Base-by-base conservation (phyloP, 768 basidiomycete genomes). In the Mycena albidolilacea region DNA sequence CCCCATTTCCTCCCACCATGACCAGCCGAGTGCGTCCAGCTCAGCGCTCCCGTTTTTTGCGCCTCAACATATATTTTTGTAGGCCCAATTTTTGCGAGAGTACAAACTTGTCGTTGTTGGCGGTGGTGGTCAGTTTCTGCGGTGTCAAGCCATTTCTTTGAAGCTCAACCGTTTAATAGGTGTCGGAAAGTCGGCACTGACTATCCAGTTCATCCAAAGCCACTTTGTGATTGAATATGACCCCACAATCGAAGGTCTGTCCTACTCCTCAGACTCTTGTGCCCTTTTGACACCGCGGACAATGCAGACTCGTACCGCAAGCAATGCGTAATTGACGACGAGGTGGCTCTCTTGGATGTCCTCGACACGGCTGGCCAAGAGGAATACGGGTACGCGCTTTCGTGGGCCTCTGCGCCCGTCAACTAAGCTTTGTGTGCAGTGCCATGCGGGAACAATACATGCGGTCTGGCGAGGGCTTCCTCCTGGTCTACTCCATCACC, bases 361-460 rank as follows among this genome's bases (percentile, higher is more conserved):
- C 90, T 99, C 74, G 97, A 98, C 85, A 98, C 97, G 17, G 97
- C 97, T 65, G 97, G 97, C 44, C 97, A 98, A 83, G 97, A 99
- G 83, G 97, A 99, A 87, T 99, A 98, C 79, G 95, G 95, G 96
- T 96, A 70, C 67, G 93, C 88, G 14, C 52, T 7, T 23, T 41
- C 15, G 63, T 44, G n/a, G 14, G 23, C 68, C 30, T 17, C 54
- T 41, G 19, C 57, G 23, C 30, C 1, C 59, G 50, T 64, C 38
- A 23, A 59, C 30, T 58, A 39, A 41, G 59, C 55, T 21, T 60
- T 55, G 67, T 48, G 54, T 63, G 0, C 65, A 97, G 96, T 70
- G 97, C 97, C 30, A 98, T 99, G 97, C 93, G 97, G 59, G 97
- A 99, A 80, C 97, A 98, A 80, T 99, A 99, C 86, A 99, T 98